These are phyloP conservation scores for Lasiosphaeris hirsuta DNA, from an alignment of 495 filamentous ascomycete genomes.

Conservation along the genomic window DNA sequence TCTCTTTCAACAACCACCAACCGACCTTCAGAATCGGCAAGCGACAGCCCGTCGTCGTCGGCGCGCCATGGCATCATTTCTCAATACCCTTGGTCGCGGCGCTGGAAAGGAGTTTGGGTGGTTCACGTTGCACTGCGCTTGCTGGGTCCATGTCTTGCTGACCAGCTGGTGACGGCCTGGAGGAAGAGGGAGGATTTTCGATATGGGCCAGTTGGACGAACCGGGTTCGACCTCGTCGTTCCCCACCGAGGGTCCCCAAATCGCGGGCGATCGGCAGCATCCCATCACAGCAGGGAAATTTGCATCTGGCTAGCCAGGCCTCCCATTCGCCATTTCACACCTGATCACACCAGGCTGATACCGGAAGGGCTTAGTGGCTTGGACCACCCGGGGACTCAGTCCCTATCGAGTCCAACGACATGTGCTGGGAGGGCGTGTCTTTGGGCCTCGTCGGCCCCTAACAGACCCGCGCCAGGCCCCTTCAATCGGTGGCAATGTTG, in stretches of 20 bases:
- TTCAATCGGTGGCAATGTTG: slow-evolving; percentile 16
- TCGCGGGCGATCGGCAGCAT: slow-evolving; percentile 25
- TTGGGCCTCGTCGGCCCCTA: background rate
- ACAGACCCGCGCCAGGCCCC: slow-evolving; percentile 5
- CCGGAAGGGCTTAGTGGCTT: slow-evolving; percentile 22
- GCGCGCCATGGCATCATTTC: background rate
- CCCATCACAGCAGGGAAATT: slow-evolving; percentile 36
- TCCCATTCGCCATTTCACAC: slow-evolving; percentile 26
- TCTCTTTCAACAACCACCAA: too few relatives aligned
- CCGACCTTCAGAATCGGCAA: too few relatives aligned
- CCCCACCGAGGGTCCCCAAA: background rate
- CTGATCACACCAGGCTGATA: slow-evolving; percentile 25
- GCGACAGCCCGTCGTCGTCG: too few relatives aligned
- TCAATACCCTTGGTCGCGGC: background rate
- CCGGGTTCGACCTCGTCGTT: background rate
- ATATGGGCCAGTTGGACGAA: background rate
- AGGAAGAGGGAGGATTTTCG: background rate
- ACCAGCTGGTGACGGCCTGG: slow-evolving; percentile 14
- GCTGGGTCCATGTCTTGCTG: background rate
- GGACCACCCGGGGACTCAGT: slow-evolving; percentile 4
- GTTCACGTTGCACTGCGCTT: background rate
- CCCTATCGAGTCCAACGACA: slow-evolving; percentile 20
- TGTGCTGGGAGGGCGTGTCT: background rate
- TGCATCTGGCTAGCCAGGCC: slow-evolving; percentile 13
- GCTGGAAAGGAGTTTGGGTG: background rate